Evolutionary conservation across 257 asterid genomes (phyloP).

Genomic region (Rubia yunnanensis): DNA sequence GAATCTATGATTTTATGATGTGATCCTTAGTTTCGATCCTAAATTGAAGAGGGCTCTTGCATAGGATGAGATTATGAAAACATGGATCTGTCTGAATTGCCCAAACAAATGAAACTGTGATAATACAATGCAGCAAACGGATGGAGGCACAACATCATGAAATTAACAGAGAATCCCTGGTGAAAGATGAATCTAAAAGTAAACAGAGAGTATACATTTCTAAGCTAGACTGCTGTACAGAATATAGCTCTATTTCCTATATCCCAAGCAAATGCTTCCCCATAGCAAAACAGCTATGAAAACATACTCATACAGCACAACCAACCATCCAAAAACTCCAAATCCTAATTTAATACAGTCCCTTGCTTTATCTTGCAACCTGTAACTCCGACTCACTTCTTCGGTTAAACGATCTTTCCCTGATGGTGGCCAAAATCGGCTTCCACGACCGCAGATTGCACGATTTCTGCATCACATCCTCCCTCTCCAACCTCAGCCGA

Average conservation of each 20-base stretch:
- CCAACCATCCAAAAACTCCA: too few species aligned
- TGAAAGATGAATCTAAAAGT: not conserved
- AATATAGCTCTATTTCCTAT: not conserved
- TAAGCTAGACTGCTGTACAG: not conserved
- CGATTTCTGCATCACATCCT: not conserved
- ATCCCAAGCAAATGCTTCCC: not conserved
- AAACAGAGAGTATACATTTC: not conserved
- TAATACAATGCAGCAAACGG: not conserved
- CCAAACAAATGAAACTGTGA: not conserved
- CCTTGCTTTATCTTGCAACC: not conserved
- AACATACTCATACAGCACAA: too few species aligned
- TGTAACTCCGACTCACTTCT: conserved; percentile 48
- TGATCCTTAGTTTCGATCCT: too few species aligned
- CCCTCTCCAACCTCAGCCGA: not conserved
- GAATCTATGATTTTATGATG: too few species aligned
- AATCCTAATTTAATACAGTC: too few species aligned
- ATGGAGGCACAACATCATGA: not conserved
- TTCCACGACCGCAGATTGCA: conserved; percentile 36
- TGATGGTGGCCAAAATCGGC: conserved; percentile 46
- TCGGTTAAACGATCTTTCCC: conserved; percentile 38
- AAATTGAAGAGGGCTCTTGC: too few species aligned
- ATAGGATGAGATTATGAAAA: not conserved
- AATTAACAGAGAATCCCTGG: too few species aligned
- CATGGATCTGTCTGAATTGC: too few species aligned
- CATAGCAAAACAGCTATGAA: not conserved